phyloP scores from a whole-genome alignment of 106 monocot genomes.

The Dendrobium catenatum region DNA sequence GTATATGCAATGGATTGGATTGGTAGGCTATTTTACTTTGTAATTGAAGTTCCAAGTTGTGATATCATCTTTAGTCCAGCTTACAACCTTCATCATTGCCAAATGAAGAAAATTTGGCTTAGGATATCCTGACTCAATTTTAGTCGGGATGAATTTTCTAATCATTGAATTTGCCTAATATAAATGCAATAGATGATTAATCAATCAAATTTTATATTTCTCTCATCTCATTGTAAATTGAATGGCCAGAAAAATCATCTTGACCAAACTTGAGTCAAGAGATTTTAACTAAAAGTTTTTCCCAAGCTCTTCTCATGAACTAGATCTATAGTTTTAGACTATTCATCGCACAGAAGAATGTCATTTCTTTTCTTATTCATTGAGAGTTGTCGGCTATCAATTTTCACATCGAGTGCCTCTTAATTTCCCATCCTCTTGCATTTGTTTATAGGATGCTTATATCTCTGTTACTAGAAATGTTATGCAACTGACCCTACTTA shows the following conservation, averaged over 20 bases:
- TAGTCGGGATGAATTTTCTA: too few species aligned
- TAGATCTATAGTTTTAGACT: not conserved
- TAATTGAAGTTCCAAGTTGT: not conserved
- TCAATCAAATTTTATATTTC: too few species aligned
- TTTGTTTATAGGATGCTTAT: not conserved
- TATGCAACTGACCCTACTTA: not conserved
- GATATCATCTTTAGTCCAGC: not conserved
- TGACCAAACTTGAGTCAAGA: too few species aligned
- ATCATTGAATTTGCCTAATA: too few species aligned
- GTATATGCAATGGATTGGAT: slow-evolving; percentile 99
- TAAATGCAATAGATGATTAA: too few species aligned
- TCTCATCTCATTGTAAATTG: too few species aligned
- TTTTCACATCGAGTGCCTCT: not conserved
- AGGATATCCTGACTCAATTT: too few species aligned
- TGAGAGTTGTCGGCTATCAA: not conserved
- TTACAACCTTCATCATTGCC: too few species aligned
- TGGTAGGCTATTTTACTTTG: slow-evolving; percentile 31
- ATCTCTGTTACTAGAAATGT: not conserved
- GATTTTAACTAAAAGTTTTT: too few species aligned
- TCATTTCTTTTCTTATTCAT: not conserved
- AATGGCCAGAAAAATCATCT: too few species aligned
- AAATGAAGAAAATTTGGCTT: too few species aligned
- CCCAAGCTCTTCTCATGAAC: not conserved
- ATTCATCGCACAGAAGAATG: not conserved
- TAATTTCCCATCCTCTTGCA: not conserved